phyloP scores from a whole-genome alignment of 1,284 basidiomycete genomes.

The Boletus calvinii region DNA sequence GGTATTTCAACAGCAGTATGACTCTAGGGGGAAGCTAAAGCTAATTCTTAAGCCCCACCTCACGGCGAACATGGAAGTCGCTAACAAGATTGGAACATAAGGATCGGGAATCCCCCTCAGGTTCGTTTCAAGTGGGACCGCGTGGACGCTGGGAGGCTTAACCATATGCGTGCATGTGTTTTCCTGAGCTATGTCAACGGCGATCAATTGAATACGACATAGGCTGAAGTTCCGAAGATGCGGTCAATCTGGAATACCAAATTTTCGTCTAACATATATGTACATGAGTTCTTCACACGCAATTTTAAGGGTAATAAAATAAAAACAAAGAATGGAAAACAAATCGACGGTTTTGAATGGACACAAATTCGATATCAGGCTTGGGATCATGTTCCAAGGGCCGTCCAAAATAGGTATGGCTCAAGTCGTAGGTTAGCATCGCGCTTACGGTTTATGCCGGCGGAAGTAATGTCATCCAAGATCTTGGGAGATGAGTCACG shows the following conservation, averaged over 20 bases:
- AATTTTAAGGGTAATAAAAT: conserved; percentile 15
- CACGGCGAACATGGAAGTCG: conserved; percentile 13
- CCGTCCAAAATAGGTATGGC: conserved; percentile 13
- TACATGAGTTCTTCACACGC: conserved; percentile 18
- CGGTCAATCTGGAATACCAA: conserved; percentile 14
- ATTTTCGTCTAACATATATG: not conserved
- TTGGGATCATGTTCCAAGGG: conserved; percentile 12
- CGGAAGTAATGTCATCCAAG: conserved; percentile 15
- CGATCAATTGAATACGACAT: conserved; percentile 38
- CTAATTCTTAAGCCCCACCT: conserved; percentile 1
- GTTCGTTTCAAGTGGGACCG: conserved; percentile 28
- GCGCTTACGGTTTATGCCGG: conserved; percentile 11
- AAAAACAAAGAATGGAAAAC: conserved; percentile 22
- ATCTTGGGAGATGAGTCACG: conserved; percentile 12
- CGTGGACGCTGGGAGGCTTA: conserved; percentile 26
- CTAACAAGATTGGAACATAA: conserved; percentile 12
- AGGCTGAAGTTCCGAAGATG: conserved; percentile 30
- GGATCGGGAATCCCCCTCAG: conserved; percentile 11
- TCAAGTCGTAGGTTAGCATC: not conserved
- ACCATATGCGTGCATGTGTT: conserved; percentile 34
- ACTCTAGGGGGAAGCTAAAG: conserved; percentile 20
- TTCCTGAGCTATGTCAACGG: conserved; percentile 33
- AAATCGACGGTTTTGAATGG: conserved; percentile 7
- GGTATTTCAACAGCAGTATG: conserved; percentile 14
- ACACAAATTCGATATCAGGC: conserved; percentile 14